Evolutionary conservation across 495 filamentous ascomycete species (phyloP).

Genomic region (Pyronema domesticum): DNA sequence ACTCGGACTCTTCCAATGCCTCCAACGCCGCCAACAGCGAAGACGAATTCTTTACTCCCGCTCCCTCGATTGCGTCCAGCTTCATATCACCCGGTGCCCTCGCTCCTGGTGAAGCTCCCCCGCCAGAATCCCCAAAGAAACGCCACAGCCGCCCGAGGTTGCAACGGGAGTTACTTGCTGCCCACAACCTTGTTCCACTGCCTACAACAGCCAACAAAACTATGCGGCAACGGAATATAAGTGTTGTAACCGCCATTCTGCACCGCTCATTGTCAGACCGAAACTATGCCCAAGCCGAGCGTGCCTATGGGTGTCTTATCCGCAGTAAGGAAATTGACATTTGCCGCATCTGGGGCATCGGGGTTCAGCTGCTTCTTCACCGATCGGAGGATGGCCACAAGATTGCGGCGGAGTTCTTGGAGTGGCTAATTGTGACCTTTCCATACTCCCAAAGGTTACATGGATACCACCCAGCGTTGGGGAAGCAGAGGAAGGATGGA

Average conservation of each 20-base stretch:
- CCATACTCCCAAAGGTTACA: conserved; percentile 7
- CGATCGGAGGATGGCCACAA: neutral
- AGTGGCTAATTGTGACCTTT: conserved; percentile 14
- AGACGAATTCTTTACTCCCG: neutral
- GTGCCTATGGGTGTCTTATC: conserved; percentile 17
- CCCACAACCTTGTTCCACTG: conserved; percentile 8
- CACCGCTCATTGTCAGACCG: conserved; percentile 12
- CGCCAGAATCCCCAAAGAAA: neutral
- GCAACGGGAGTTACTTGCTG: conserved; percentile 4
- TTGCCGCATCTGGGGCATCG: conserved; percentile 13
- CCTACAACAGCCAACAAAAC: neutral
- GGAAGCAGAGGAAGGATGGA: neutral
- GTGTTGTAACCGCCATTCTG: conserved; percentile 13
- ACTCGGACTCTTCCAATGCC: neutral
- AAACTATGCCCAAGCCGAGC: conserved; percentile 12
- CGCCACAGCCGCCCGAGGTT: conserved; percentile 7
- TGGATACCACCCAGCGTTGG: conserved; percentile 6
- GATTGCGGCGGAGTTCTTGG: conserved; percentile 12
- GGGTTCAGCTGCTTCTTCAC: conserved; percentile 12
- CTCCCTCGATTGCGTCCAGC: neutral
- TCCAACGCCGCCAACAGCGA: conserved; percentile 2
- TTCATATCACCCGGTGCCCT: neutral
- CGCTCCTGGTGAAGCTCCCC: neutral
- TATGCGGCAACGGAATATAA: conserved; percentile 10
- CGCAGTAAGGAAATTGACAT: conserved; percentile 15